Base-by-base conservation (phyloP, 2,329 filamentous ascomycete species). In the Didymella keratinophila region DNA sequence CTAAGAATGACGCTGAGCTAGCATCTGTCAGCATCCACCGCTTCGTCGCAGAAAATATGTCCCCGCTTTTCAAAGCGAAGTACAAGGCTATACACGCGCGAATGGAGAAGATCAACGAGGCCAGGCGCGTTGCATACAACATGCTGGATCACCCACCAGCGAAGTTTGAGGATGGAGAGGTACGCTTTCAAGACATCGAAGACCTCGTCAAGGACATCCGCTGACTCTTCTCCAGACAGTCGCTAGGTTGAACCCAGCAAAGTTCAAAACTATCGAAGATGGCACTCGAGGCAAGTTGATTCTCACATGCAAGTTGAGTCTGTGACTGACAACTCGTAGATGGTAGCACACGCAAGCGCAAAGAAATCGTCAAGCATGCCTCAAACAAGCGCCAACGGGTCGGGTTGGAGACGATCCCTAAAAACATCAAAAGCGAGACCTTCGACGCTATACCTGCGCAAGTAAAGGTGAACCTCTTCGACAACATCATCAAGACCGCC, bases 391-490 rank as follows among this genome's bases (percentile, higher is more conserved):
- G 68, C 30, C 61, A 60, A 20, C 50, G 62, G 2, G 48, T 68
- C 11, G 62, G 66, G 14, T 62, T 75, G 28, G 58, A 63, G 2
- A 49, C 57, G 9, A 69, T 73, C 12, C 64, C 71, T 2, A 58
- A 66, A n/a, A 50, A 50, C 12, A 46, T 63, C n/a, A 75, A 75
- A 45, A 56, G 52, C 10, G 62, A 57, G 9, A 63, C 55, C 0
- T 66, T 76, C 48, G 54, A 64, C 46, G 63, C 58, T 0, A 64
- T 75, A n/a, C 56, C 71, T 3, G 56, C 62, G 9, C 37, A 66
- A 5, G 46, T 67, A 47, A 74, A 75, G 20, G 52, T 71, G 10
- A 62, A 67, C 1, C 47, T 76, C 5, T 76, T 75, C 65, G 63
- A 74, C 43, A 64, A 52, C 2, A 61, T 75, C 9, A 45, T 67